Evolutionary conservation across 345 rosid species (phyloP).

Genomic region (Rhizophora mangle): DNA sequence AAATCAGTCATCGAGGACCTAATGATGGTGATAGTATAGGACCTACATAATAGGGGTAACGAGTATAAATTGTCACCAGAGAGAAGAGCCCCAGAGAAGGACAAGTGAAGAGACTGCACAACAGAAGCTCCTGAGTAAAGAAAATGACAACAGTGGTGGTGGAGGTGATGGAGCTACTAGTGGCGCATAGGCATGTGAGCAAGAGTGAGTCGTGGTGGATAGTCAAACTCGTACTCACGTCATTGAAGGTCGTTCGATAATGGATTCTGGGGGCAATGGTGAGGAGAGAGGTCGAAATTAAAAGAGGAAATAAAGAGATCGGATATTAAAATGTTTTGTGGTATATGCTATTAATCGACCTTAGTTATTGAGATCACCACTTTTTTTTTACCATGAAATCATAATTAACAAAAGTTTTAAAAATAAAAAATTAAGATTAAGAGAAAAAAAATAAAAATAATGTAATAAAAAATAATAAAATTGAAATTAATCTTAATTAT

Average conservation of each 20-base stretch:
- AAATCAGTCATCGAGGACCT: no score
- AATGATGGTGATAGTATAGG: no score
- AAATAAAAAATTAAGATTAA: no score
- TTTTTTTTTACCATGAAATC: no score
- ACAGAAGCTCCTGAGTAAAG: conserved; percentile 22
- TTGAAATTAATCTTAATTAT: no score
- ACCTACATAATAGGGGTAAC: no score
- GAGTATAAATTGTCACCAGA: not conserved
- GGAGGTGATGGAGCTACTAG: conserved; percentile 17
- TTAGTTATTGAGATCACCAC: no score
- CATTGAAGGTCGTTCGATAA: not conserved
- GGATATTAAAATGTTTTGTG: no score
- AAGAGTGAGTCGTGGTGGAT: conserved; percentile 27
- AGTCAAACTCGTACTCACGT: conserved; percentile 41
- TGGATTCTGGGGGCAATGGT: not conserved
- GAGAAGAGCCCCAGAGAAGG: conserved; percentile 11
- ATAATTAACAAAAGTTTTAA: no score
- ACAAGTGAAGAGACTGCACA: conserved; percentile 28
- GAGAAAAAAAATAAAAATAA: no score
- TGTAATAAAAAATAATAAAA: no score
- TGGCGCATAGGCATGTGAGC: conserved; percentile 36
- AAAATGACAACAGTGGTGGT: conserved; percentile 4
- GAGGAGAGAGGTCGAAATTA: not conserved
- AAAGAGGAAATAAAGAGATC: not conserved
- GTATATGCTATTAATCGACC: no score